phyloP scores from a whole-genome alignment of 1,139 yeast species.

The Yarrowia galli region DNA sequence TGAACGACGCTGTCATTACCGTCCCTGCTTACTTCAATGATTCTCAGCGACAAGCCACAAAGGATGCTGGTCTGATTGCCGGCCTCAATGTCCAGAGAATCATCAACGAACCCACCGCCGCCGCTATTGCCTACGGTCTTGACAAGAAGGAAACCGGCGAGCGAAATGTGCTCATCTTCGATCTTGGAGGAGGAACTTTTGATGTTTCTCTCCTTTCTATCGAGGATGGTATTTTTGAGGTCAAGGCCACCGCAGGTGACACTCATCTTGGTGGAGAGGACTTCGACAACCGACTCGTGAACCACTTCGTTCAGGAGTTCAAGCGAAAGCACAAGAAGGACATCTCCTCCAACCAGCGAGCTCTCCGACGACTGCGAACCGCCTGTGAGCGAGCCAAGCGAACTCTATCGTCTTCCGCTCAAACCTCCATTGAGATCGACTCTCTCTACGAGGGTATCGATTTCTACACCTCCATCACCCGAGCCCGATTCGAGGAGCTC shows the following conservation, averaged over 20 bases:
- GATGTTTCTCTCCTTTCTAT: slow-evolving; percentile 96
- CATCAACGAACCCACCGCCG: slow-evolving; percentile 96
- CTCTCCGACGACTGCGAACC: slow-evolving; percentile 97
- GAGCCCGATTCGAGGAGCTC: slow-evolving; percentile 99
- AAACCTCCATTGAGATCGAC: slow-evolving; percentile 96
- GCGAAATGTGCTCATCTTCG: slow-evolving; percentile 90
- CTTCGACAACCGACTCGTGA: slow-evolving; percentile 95
- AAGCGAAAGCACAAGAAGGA: slow-evolving; percentile 96
- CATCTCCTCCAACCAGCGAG: slow-evolving; percentile 90
- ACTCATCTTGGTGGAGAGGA: slow-evolving; percentile 99
- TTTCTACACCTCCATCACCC: slow-evolving; percentile 94
- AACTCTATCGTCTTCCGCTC: slow-evolving; percentile 95
- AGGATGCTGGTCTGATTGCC: slow-evolving; percentile 96
- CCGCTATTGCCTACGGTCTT: slow-evolving; percentile 97
- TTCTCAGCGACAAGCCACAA: slow-evolving; percentile 96
- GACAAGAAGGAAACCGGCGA: slow-evolving; percentile 89
- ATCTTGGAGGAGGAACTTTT: slow-evolving; percentile 98
- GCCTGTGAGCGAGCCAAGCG: slow-evolving; percentile 99
- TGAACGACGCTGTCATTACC: slow-evolving; percentile 88
- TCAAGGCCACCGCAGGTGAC: slow-evolving; percentile 99
- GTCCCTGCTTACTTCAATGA: slow-evolving; percentile 97
- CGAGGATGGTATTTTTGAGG: slow-evolving; percentile 99
- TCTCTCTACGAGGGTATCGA: slow-evolving; percentile 96
- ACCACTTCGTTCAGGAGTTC: slow-evolving; percentile 93
- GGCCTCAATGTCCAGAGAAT: slow-evolving; percentile 93